A percentile compares a stretch with the other conserved stretches of the same genome.
phyloP scores from a whole-genome alignment of 192 early-diverging fungal species.

The Funneliformis geosporum region DNA sequence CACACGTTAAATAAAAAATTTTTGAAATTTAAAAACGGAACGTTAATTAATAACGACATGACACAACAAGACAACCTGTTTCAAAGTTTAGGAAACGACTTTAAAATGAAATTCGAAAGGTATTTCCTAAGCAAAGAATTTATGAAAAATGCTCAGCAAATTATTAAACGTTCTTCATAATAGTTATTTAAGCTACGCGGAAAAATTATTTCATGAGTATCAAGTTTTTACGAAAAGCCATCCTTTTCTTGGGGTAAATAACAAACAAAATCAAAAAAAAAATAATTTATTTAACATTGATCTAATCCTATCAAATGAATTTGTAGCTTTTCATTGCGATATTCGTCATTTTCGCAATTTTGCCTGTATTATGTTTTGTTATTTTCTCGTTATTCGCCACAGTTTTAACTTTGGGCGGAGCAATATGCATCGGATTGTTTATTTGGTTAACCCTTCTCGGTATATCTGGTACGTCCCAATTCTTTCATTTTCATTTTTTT shows the following conservation, averaged over 20 bases:
- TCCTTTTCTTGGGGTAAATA: background rate
- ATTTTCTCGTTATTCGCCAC: background rate
- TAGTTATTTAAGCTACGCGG: background rate
- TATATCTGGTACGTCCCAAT: background rate
- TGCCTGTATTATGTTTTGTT: background rate
- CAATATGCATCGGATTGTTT: background rate
- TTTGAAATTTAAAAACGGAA: too few species aligned
- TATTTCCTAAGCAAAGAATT: background rate
- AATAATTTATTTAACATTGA: too few species aligned
- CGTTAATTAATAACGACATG: background rate
- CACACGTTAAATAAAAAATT: too few species aligned
- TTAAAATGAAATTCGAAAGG: background rate
- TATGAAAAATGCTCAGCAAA: too few species aligned
- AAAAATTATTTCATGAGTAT: background rate
- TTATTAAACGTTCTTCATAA: background rate
- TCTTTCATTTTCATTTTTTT: background rate
- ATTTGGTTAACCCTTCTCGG: background rate
- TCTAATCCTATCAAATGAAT: too few species aligned
- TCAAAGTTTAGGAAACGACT: background rate
- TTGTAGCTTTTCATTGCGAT: background rate
- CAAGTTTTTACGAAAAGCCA: background rate
- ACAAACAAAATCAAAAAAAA: too few species aligned
- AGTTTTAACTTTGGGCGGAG: background rate
- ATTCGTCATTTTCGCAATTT: background rate
- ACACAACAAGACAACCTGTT: background rate